These are phyloP conservation scores for Gastrolobium villosum DNA, from an alignment of 306 rosid genomes.

Conservation along the genomic window DNA sequence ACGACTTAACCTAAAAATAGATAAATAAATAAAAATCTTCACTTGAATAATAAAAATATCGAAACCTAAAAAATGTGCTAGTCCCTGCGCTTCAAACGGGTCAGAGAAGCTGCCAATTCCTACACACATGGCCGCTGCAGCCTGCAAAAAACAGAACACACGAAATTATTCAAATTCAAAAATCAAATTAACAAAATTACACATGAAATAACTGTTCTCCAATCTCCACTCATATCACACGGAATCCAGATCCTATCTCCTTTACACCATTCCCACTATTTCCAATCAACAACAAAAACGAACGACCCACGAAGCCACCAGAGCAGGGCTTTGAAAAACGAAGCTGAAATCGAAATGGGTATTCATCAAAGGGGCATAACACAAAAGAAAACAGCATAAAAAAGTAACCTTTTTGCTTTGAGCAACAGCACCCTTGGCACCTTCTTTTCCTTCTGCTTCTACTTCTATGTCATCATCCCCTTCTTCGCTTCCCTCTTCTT, in stretches of 20 bases:
- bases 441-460: constrained; percentile 52
- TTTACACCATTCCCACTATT: constrained; percentile 14
- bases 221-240: background rate
- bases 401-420: constrained; percentile 85
- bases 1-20: too few species aligned
- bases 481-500: constrained; percentile 47
- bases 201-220: background rate
- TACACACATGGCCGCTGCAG: constrained; percentile 98
- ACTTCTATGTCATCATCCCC: constrained; percentile 46
- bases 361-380: constrained; percentile 13
- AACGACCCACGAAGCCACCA: background rate
- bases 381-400: constrained; percentile 12
- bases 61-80: constrained; percentile 93
- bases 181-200: too few species aligned
- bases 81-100: constrained; percentile 93
- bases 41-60: constrained; percentile 16
- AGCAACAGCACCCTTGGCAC: constrained; percentile 56
- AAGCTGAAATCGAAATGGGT: constrained; percentile 31
- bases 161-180: constrained; percentile 2
- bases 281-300: constrained; percentile 12
- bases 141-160: constrained; percentile 60
- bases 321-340: background rate
- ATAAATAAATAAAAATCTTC: too few species aligned
- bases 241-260: constrained; percentile 28
- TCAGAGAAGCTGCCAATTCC: constrained; percentile 96